A percentile compares a stretch with the other conserved stretches of the same genome.
Evolutionary conservation across 2,329 filamentous ascomycete species (phyloP).

Genomic region (Cytospora leucostoma): DNA sequence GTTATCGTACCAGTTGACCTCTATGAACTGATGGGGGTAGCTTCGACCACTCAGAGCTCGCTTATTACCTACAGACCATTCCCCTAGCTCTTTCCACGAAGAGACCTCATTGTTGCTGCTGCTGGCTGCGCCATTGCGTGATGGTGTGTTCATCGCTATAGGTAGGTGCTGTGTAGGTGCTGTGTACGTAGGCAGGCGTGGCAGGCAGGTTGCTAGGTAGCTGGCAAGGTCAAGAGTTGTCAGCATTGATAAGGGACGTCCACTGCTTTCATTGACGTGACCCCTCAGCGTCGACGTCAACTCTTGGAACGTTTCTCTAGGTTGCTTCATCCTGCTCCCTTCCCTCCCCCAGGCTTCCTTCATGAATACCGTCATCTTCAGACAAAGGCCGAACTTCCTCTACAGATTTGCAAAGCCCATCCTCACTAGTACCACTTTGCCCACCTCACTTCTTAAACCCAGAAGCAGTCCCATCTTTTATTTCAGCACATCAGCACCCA

Average conservation of each 20-base stretch:
- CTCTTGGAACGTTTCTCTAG: neutral
- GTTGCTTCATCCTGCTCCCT: neutral
- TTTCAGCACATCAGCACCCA: constrained; percentile 25
- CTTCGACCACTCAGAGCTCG: neutral
- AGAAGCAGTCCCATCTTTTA: neutral
- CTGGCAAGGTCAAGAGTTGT: neutral
- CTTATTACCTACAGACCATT: neutral
- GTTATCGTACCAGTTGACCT: neutral
- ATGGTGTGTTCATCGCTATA: too few relatives aligned
- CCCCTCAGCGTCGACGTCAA: constrained; percentile 18
- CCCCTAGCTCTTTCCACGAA: too few relatives aligned
- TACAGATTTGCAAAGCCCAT: constrained; percentile 12
- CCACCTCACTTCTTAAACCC: neutral
- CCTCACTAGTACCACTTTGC: neutral
- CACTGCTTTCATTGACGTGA: constrained; percentile 21
- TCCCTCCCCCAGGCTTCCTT: neutral
- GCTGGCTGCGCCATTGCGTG: too few relatives aligned
- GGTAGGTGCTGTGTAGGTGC: too few relatives aligned
- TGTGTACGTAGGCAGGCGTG: too few relatives aligned
- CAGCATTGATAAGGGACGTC: neutral
- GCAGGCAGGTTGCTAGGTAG: neutral
- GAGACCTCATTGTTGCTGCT: too few relatives aligned
- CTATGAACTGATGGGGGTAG: neutral
- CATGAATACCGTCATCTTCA: constrained; percentile 19
- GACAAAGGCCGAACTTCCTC: constrained; percentile 7